Conservation (phyloP, 1,284 basidiomycete genomes). For the Ustilago crameri region DNA sequence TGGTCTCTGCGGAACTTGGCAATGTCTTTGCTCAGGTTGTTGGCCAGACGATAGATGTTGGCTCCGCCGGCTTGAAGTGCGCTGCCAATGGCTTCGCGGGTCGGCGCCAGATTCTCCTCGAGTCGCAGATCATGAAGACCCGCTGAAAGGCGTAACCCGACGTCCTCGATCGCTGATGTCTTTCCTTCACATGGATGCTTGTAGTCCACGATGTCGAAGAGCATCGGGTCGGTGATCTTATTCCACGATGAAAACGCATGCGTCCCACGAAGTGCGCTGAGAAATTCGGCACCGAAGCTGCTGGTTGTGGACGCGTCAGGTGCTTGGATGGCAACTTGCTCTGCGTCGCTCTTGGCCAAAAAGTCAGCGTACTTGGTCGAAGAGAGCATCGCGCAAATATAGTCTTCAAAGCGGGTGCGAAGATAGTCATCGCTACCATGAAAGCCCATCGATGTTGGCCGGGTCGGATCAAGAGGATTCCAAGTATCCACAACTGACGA, state of each 20-base stretch:
- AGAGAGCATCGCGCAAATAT: constrained; percentile 63
- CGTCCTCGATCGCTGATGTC: constrained; percentile 63
- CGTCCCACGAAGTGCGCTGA: constrained; percentile 54
- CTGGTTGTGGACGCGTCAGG: constrained; percentile 35
- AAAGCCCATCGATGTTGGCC: constrained; percentile 64
- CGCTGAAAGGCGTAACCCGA: constrained; percentile 59
- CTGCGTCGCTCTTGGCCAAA: constrained; percentile 46
- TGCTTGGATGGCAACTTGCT: constrained; percentile 41
- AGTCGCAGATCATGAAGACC: constrained; percentile 64
- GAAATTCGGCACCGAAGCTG: constrained; percentile 61
- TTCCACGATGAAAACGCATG: constrained; percentile 59
- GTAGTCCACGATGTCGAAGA: constrained; percentile 63
- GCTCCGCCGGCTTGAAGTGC: constrained; percentile 59
- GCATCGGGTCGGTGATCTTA: constrained; percentile 57
- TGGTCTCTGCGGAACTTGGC: constrained; percentile 48
- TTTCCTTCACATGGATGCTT: constrained; percentile 66
- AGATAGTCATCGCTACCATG: constrained; percentile 66
- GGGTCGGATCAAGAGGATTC: constrained; percentile 62
- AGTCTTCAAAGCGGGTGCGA: constrained; percentile 62
- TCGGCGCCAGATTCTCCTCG: constrained; percentile 64
- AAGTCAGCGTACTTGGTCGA: constrained; percentile 62
- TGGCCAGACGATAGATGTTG: constrained; percentile 58
- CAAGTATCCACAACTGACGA: constrained; percentile 61
- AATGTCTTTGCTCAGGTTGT: constrained; percentile 58
- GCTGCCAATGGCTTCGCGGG: constrained; percentile 61